Conservation (phyloP, 2,329 filamentous ascomycete genomes). For the Hypoxylon sp. region DNA sequence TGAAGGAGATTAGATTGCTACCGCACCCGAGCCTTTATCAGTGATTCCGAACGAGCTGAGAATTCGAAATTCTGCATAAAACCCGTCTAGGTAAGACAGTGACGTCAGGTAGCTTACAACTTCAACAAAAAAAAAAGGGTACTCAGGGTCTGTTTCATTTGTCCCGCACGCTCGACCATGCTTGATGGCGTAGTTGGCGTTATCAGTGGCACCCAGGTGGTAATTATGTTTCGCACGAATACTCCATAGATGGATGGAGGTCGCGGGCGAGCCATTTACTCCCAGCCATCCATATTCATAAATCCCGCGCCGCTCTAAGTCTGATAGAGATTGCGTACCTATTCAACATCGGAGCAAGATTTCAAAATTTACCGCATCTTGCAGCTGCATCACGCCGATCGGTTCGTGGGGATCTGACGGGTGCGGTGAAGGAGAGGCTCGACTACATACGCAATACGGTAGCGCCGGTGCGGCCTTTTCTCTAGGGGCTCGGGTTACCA, state of each 20-base stretch:
- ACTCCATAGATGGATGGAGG: background rate
- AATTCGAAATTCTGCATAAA: slow-evolving; percentile 25
- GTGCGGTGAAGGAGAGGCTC: slow-evolving; percentile 18
- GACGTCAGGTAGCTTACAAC: slow-evolving; percentile 31
- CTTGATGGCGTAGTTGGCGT: slow-evolving; percentile 44
- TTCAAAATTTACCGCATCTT: slow-evolving; percentile 27
- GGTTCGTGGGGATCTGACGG: slow-evolving; percentile 5
- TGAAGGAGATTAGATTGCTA: slow-evolving; percentile 11
- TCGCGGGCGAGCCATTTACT: background rate
- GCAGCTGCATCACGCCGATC: slow-evolving; percentile 33
- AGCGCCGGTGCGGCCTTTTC: slow-evolving; percentile 17
- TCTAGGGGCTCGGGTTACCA: slow-evolving; percentile 20
- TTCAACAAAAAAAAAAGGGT: slow-evolving; percentile 3
- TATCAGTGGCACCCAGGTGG: slow-evolving; percentile 16
- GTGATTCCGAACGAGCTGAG: slow-evolving; percentile 12
- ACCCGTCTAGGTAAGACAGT: slow-evolving; percentile 33
- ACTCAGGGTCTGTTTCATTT: slow-evolving; percentile 17
- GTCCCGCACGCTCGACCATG: slow-evolving; percentile 26
- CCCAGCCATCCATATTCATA: slow-evolving; percentile 18
- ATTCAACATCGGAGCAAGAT: slow-evolving; percentile 4
- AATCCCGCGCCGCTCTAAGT: slow-evolving; percentile 27
- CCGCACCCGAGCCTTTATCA: slow-evolving; percentile 8
- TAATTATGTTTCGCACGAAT: slow-evolving; percentile 7
- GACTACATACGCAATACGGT: slow-evolving; percentile 26
- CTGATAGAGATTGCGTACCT: background rate